Evolutionary conservation across 805 yeast species (phyloP), one percentile per base, ranked within the genome.

Genomic region (Nakazawaea sp.): DNA sequence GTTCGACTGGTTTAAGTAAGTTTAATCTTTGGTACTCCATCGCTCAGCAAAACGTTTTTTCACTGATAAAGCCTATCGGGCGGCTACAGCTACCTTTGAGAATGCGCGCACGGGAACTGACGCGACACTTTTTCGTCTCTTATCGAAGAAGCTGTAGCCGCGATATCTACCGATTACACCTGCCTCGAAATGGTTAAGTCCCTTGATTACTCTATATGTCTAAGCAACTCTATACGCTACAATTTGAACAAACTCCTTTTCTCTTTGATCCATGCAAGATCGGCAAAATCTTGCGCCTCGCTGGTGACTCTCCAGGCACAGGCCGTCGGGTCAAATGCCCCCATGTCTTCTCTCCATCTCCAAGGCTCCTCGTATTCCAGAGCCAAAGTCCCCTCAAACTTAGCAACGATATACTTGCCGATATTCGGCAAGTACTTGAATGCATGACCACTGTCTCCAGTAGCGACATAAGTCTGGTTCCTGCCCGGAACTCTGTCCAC

Each of bases 391-490:
- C 55, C 58, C 27, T 61, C 60, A 20, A 65, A 30, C 24, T 48
- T 55, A n/a, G 48, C 50, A 3, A 41, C 36, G 13, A 68, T 64
- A 42, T 68, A 69, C 36, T 55, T 58, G 1, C 75, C 74, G 34
- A 69, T 65, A 30, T 56, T 62, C 12, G 75, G 75, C 38, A 69
- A 44, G 31, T 64, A 64, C 46, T 68, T 69, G 50, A 60, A 68
- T 4, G 59, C 70, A 47, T 68, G 74, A 7, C 73, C 71, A 3
- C 72, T 61, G 45, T 68, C 74, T 13, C 75, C 75, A 9, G 68
- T 55, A 0, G 70, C 72, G n/a, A 69, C 62, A 35, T 43, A 56
- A 2, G 64, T 50, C 19, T 57, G 58, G 0, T 38, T 29, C 13
- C 43, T 43, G 1, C 45, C 45, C 2, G 73, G 74, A 17, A 61